Conservation (phyloP, 1,284 basidiomycete genomes). For the Puccinia polysora region DNA sequence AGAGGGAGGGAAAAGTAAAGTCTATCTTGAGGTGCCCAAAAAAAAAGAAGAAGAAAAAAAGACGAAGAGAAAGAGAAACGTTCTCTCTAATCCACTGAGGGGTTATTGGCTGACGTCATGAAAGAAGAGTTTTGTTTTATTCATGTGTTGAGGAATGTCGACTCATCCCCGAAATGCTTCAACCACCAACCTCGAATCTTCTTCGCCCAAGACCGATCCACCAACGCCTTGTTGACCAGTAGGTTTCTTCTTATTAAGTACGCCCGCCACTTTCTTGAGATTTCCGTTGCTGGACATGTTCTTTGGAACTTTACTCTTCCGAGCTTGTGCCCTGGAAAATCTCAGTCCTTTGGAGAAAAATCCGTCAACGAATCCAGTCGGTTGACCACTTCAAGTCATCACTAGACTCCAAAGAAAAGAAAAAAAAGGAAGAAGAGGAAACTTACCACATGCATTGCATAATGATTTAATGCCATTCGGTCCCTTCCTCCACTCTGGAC, state of each 20-base stretch:
- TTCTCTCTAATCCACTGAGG: no score
- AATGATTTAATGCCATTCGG: constrained; percentile 25
- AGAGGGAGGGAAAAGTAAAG: no score
- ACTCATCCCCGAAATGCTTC: not conserved
- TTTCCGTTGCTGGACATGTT: not conserved
- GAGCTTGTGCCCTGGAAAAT: constrained; percentile 19
- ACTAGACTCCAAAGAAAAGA: no score
- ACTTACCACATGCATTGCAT: constrained; percentile 39
- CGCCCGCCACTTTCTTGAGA: not conserved
- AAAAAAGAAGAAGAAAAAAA: no score
- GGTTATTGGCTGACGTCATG: no score
- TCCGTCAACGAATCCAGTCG: no score
- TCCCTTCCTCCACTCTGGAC: constrained; percentile 39
- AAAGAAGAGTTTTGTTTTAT: no score
- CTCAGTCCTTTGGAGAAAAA: not conserved
- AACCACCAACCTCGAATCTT: not conserved
- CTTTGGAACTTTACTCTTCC: not conserved
- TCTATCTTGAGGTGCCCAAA: no score
- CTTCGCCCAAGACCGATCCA: not conserved
- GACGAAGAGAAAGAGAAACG: no score
- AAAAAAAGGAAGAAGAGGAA: not conserved
- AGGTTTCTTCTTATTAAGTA: not conserved
- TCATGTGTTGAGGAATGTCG: no score
- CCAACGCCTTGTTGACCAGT: not conserved
- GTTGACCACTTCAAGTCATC: no score